Base-by-base conservation (phyloP, 2,329 filamentous ascomycete species). In the Zymoseptoria passerinii region DNA sequence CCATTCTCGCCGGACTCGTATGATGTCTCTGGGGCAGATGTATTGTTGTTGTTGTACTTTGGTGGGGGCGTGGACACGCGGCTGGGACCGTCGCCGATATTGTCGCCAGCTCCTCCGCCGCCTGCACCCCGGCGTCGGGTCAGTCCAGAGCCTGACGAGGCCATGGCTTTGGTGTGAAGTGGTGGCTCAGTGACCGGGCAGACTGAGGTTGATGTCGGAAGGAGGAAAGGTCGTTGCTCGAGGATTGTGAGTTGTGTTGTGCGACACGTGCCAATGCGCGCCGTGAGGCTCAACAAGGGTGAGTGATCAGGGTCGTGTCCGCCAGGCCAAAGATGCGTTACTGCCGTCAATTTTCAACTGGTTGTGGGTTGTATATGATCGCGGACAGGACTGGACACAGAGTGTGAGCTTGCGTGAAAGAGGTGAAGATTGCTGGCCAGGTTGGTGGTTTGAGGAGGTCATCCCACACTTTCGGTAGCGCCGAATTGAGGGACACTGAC, bases 1-100 rank as follows among this genome's bases (percentile, higher is more conserved):
- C 94, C 94, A 78, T 96, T 96, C 77, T 95, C 92, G 74, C 88
- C 77, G 70, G 56, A 57, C 77, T 92, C 88, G 80, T 95, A 97
- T 70, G 88, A 92, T 61, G 94, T 96, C 77, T 86, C 84, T 57
- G 83, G 83, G 19, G 76, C 74, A 63, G 80, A 77, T 7, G 28
- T 18, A 67, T 79, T 72, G 60, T 79, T 79, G 67, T 74, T 73
- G 61, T 78, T 83, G 79, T 78, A 84, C 80, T 77, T 75, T 62
- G 85, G 83, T 58, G 79, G 79, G 48, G 86, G 85, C 53, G 85
- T 87, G 69, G 81, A 80, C 66, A 88, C 85, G 70, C 86, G 81
- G 76, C 81, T 84, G 69, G 80, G 77, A 67, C 85, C 81, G 67
- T 83, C 80, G 71, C 83, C 81, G 63, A 87, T 84, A 73, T 79